Evolutionary conservation across 148 eudicot genomes (phyloP).

Genomic region (Vaccinium vitisidaea): DNA sequence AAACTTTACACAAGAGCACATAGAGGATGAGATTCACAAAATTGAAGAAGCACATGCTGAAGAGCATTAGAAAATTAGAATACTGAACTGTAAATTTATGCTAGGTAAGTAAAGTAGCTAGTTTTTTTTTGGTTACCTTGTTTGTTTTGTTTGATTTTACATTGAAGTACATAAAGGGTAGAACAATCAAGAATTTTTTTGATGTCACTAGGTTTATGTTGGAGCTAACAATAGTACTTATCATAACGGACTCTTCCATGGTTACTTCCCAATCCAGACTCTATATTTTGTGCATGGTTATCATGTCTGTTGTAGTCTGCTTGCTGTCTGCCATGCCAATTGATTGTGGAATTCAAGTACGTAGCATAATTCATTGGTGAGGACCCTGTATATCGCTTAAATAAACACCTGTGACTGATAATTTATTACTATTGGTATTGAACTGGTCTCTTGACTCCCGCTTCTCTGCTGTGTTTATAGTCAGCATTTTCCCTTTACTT

Average conservation of each 20-base stretch:
- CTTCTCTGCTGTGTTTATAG: background rate
- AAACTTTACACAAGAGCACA: constrained; percentile 81
- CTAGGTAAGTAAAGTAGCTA: background rate
- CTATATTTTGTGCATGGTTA: background rate
- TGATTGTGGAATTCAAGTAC: background rate
- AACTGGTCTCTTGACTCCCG: background rate
- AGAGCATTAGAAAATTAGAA: constrained; percentile 22
- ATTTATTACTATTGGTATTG: background rate
- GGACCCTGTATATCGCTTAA: background rate
- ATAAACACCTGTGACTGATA: background rate
- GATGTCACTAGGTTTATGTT: background rate
- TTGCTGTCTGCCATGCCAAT: background rate
- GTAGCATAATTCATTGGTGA: no score
- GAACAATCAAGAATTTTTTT: background rate
- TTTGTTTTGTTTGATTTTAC: background rate
- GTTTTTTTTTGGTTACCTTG: background rate
- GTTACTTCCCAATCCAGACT: background rate
- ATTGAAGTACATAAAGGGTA: background rate
- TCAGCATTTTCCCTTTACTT: background rate
- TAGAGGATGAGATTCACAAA: constrained; percentile 81
- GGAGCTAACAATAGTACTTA: background rate
- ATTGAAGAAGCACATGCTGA: constrained; percentile 88
- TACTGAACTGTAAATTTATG: background rate
- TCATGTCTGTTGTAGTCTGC: background rate
- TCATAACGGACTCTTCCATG: background rate